Percentiles rank a stretch among this genome's conserved stretches.
phyloP scores from a whole-genome alignment of 164 flowering plant species.

The Berberis vulgaris region DNA sequence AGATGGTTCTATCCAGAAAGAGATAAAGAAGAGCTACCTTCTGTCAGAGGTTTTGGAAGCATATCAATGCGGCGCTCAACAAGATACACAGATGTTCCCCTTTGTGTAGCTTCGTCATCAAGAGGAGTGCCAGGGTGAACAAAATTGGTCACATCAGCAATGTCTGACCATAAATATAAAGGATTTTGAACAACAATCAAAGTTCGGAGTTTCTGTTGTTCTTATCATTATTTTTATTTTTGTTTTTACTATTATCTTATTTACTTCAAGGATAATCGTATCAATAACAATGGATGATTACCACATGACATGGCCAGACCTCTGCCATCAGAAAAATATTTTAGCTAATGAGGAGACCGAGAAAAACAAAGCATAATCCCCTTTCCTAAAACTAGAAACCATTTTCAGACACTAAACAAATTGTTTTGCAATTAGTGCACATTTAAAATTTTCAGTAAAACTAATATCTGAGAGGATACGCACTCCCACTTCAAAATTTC shows the following conservation, averaged over 20 bases:
- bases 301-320: too few species aligned
- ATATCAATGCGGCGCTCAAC: conserved; percentile 98
- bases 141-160: conserved; percentile 99
- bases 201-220: background rate
- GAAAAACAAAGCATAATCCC: too few species aligned
- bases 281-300: too few species aligned
- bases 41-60: conserved; percentile 98
- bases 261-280: too few species aligned
- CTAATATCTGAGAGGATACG: conserved; percentile 58
- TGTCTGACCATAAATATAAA: conserved; percentile 51
- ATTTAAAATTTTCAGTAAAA: background rate
- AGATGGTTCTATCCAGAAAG: background rate
- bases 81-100: conserved; percentile 99
- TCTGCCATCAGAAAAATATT: too few species aligned
- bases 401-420: too few species aligned
- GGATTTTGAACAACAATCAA: conserved; percentile 15
- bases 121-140: conserved; percentile 88
- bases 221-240: too few species aligned
- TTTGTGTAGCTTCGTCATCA: conserved; percentile 89
- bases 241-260: too few species aligned
- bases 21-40: conserved; percentile 37
- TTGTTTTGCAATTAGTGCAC: too few species aligned
- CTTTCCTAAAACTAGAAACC: too few species aligned
- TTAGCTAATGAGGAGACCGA: too few species aligned
- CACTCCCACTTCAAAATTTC: conserved; percentile 98